phyloP scores from a whole-genome alignment of 202 grass and related monocot species.

The Zizania palustris region DNA sequence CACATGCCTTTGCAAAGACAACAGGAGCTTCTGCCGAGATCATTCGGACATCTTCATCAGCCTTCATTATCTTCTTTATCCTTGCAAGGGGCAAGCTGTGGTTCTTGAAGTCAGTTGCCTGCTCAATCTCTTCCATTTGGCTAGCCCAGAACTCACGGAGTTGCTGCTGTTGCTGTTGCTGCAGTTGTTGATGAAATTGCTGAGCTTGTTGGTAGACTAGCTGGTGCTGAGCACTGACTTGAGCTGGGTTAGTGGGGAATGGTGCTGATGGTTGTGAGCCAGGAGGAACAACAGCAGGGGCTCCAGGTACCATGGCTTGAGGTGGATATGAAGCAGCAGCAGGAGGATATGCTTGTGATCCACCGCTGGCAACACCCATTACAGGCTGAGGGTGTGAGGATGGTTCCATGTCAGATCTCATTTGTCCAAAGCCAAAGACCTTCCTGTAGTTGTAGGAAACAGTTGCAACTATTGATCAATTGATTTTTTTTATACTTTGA shows the following conservation, averaged over 20 bases:
- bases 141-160: conserved; percentile 71
- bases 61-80: conserved; percentile 99
- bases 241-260: conserved; percentile 53
- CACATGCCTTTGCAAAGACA: conserved; percentile 91
- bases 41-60: conserved; percentile 94
- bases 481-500: neutral
- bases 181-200: conserved; percentile 64
- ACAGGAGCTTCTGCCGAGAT: conserved; percentile 93
- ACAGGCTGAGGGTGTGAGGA: conserved; percentile 70
- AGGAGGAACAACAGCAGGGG: conserved; percentile 47
- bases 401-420: conserved; percentile 65
- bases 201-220: conserved; percentile 63
- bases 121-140: conserved; percentile 79
- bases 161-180: conserved; percentile 62
- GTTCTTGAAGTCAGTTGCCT: conserved; percentile 86
- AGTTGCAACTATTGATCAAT: conserved; percentile 36
- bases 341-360: conserved; percentile 64
- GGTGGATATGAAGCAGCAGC: conserved; percentile 43
- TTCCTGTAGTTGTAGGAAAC: conserved; percentile 18
- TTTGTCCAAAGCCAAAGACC: conserved; percentile 33
- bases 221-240: conserved; percentile 63
- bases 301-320: conserved; percentile 56
- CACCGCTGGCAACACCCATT: conserved; percentile 63
- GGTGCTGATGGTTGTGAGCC: conserved; percentile 53
- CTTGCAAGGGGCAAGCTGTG: conserved; percentile 85